phyloP scores from a whole-genome alignment of 495 filamentous ascomycete genomes.

The Chaetomium fimeti region DNA sequence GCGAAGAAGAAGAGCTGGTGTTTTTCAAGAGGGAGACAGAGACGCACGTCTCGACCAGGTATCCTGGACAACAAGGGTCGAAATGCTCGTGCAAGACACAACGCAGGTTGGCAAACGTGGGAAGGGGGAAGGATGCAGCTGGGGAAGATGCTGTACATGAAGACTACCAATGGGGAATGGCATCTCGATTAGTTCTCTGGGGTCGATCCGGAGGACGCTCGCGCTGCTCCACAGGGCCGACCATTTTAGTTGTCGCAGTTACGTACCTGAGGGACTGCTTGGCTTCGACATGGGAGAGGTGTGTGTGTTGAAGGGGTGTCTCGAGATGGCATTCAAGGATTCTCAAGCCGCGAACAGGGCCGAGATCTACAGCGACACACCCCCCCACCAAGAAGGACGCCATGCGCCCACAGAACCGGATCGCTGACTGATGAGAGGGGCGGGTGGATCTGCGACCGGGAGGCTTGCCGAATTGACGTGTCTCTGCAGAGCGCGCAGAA shows the following conservation, averaged over 20 bases:
- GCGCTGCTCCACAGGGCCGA: conserved; percentile 31
- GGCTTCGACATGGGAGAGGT: conserved; percentile 30
- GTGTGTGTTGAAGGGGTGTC: conserved; percentile 21
- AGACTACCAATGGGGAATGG: conserved; percentile 29
- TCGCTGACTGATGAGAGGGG: conserved; percentile 28
- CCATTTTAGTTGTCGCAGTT: conserved; percentile 25
- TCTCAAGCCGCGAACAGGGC: conserved; percentile 19
- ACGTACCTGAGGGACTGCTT: conserved; percentile 33
- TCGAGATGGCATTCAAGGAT: conserved; percentile 14
- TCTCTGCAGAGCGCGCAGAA: conserved; percentile 16
- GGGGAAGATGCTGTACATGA: conserved; percentile 29
- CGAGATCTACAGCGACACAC: conserved; percentile 33
- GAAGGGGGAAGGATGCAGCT: conserved; percentile 17
- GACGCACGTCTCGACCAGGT: conserved; percentile 20
- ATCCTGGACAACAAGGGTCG: conserved; percentile 11
- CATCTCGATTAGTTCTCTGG: conserved; percentile 26
- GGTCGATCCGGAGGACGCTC: conserved; percentile 25
- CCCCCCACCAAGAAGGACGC: conserved; percentile 25
- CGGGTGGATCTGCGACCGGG: conserved; percentile 30
- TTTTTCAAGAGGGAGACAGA: conserved; percentile 19
- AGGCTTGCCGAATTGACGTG: conserved; percentile 24
- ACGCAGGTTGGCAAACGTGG: conserved; percentile 19
- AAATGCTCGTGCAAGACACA: conserved; percentile 21
- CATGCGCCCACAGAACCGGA: conserved; percentile 27
- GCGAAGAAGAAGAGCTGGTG: conserved; percentile 11